Base-by-base conservation (phyloP, 2,329 filamentous ascomycete genomes). In the Penicillium sp. region DNA sequence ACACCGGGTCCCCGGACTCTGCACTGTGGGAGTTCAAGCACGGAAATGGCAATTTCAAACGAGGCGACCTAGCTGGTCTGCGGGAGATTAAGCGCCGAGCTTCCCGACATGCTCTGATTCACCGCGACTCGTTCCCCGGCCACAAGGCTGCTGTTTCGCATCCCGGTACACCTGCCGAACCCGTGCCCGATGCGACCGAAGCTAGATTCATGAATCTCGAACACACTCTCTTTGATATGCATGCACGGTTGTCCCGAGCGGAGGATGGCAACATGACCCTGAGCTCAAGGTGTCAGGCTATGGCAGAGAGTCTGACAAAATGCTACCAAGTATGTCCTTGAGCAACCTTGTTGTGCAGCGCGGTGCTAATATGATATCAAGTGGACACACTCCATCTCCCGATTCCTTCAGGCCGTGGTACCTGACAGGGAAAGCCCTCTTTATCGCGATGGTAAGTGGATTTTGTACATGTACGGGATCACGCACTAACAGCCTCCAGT, bases 1-100 rank as follows among this genome's bases (percentile, higher is more conserved):
- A 97, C 72, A 96, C 92, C 4, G 92, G 91, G 10, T 92, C 89
- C 41, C 92, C 93, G 11, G 94, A 97, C 68, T 92, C 92, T 18
- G 92, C 93, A 0, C 79, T 99, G 29, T 99, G 94, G 94, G 94
- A 99, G 71, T 99, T 99, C 75, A 97, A 97, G 74, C 94, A 99
- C 69, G 94, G 94, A 49, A 95, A 93, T 67, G 93, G 93, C 49
- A 97, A 89, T 72, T 99, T 99, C 79, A 97, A 96, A 75, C 87
- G 92, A 60, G 94, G 94, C 36, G 93, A 99, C 72, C 79, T 99
- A 22, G 87, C 93, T 47, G 92, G 93, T 7, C 77, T 99, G 57
- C 85, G 94, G 41, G 94, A 99, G 70, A 99, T 99, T 75, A 97
- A 97, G 75, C 88, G 94, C 57, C 85, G 94, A 56, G 93, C 94